phyloP scores from a whole-genome alignment of 2,329 filamentous ascomycete species.

The Alternaria atra region DNA sequence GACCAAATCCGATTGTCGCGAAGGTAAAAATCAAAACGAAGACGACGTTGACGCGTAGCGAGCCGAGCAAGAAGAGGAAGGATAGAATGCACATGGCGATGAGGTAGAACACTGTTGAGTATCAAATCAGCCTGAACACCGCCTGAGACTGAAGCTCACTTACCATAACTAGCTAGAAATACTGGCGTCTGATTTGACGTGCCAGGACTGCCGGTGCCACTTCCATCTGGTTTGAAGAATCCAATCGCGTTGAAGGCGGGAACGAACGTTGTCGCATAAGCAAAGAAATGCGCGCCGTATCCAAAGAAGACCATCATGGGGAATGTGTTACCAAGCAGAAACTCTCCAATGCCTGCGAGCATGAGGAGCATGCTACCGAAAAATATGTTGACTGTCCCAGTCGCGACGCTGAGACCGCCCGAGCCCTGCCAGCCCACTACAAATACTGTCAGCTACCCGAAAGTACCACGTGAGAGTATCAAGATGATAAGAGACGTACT shows the following conservation, averaged over 20 bases:
- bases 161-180: slow-evolving; percentile 25
- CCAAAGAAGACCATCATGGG: slow-evolving; percentile 29
- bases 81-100: slow-evolving; percentile 25
- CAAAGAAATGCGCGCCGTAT: slow-evolving; percentile 26
- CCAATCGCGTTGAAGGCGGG: slow-evolving; percentile 23
- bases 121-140: not conserved
- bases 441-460: not conserved
- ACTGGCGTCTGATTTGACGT: slow-evolving; percentile 17
- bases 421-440: slow-evolving; percentile 27
- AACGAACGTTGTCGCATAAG: slow-evolving; percentile 26
- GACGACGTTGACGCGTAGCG: slow-evolving; percentile 24
- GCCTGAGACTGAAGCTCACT: not conserved
- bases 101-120: slow-evolving; percentile 23
- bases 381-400: slow-evolving; percentile 22
- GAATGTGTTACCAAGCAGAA: slow-evolving; percentile 25
- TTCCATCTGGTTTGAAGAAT: slow-evolving; percentile 29
- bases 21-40: slow-evolving; percentile 28
- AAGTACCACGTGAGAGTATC: not conserved
- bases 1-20: slow-evolving; percentile 25
- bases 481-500: slow-evolving; percentile 9
- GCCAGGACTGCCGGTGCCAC: slow-evolving; percentile 22
- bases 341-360: slow-evolving; percentile 24
- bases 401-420: slow-evolving; percentile 21
- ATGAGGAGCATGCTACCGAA: slow-evolving; percentile 24
- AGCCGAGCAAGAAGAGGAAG: slow-evolving; percentile 27